phyloP scores from a whole-genome alignment of 257 asterid species.

The Nemophila menziesii region DNA sequence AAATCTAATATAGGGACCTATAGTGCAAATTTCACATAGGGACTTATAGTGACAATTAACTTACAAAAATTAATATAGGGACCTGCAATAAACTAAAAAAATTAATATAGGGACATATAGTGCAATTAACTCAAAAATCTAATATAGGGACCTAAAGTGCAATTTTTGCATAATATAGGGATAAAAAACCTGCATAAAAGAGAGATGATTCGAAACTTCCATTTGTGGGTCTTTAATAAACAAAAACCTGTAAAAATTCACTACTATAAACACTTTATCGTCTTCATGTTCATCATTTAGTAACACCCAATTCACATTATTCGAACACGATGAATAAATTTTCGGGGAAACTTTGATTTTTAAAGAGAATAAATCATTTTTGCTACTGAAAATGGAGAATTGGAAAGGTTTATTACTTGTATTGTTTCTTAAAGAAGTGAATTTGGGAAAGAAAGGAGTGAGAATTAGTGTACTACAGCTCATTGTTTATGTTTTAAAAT shows the following conservation, averaged over 20 bases:
- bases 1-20: too few relatives aligned
- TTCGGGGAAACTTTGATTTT: constrained; percentile 17
- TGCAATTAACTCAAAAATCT: too few relatives aligned
- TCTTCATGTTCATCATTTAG: constrained; percentile 20
- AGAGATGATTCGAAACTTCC: constrained; percentile 60
- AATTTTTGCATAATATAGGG: background rate
- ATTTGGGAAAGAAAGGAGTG: background rate
- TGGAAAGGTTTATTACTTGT: background rate
- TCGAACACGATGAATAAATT: constrained; percentile 30
- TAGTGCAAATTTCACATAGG: too few relatives aligned
- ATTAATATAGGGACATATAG: too few relatives aligned
- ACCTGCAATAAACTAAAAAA: too few relatives aligned
- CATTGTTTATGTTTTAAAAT: background rate
- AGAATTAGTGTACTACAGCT: background rate
- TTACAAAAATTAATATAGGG: too few relatives aligned
- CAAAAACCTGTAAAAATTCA: constrained; percentile 71
- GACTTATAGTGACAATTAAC: too few relatives aligned
- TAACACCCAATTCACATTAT: constrained; percentile 26
- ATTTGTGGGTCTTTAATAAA: constrained; percentile 51
- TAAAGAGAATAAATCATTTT: constrained; percentile 8
- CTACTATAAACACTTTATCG: constrained; percentile 61
- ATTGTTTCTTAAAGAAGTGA: background rate
- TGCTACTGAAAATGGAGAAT: background rate
- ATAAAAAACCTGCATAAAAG: constrained; percentile 72
- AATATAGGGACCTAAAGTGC: too few relatives aligned